phyloP scores from a whole-genome alignment of 192 early-diverging fungal genomes.

The Backusella liffmaniae region DNA sequence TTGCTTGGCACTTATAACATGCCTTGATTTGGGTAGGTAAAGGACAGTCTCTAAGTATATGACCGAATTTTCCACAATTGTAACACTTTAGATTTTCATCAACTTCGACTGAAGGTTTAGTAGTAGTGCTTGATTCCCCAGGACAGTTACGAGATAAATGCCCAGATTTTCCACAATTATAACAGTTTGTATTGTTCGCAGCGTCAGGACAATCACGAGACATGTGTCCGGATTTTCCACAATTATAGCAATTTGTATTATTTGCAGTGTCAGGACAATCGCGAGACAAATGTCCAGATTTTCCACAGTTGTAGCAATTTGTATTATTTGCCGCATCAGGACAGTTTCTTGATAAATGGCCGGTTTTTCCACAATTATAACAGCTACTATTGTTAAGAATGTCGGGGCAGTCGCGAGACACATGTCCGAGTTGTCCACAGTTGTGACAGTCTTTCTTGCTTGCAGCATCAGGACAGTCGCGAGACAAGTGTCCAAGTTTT shows the following conservation, averaged over 20 bases:
- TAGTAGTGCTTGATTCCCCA: not conserved
- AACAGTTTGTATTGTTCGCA: conserved; percentile 13
- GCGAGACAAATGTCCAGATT: conserved; percentile 28
- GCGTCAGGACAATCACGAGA: conserved; percentile 25
- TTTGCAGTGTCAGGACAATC: conserved; percentile 26
- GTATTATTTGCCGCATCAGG: not conserved
- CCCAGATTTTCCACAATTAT: conserved; percentile 26
- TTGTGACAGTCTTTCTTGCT: conserved; percentile 41
- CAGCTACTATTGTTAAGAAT: conserved; percentile 28
- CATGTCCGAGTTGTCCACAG: conserved; percentile 44
- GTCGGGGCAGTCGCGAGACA: conserved; percentile 35
- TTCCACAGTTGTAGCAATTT: conserved; percentile 34
- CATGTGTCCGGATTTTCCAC: conserved; percentile 25
- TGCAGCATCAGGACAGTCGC: conserved; percentile 26
- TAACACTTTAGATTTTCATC: conserved; percentile 28
- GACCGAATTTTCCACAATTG: conserved; percentile 35
- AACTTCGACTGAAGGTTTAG: not conserved
- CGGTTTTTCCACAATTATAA: conserved; percentile 48
- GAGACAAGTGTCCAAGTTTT: conserved; percentile 23
- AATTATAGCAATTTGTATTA: conserved; percentile 34
- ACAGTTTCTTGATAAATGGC: conserved; percentile 35
- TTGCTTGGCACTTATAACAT: conserved; percentile 51
- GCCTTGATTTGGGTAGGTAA: conserved; percentile 30
- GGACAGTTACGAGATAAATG: conserved; percentile 33
- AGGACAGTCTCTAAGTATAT: conserved; percentile 30